A percentile compares a stretch with the other conserved stretches of the same genome.
These are phyloP conservation scores for Coccomyxa subellipsoidea DNA, from an alignment of 163 green algal species.

Conservation along the genomic window DNA sequence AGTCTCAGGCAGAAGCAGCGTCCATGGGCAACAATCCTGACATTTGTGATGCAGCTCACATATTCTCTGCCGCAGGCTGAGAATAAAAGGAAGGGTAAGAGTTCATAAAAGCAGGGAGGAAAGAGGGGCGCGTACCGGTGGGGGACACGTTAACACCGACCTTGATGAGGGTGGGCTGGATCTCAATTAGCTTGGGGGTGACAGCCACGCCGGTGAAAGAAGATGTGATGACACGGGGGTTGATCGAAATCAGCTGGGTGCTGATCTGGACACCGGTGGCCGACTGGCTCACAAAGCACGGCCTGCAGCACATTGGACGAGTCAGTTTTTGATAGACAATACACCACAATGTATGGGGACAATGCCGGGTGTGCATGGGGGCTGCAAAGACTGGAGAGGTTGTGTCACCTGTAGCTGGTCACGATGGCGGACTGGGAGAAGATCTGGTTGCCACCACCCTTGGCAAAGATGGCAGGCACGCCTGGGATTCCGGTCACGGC, in stretches of 20 bases:
- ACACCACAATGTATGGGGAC: too few relatives aligned
- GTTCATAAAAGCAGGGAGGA: too few relatives aligned
- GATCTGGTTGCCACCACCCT: background rate
- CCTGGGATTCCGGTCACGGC: background rate
- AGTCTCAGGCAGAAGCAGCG: too few relatives aligned
- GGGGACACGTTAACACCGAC: constrained; percentile 3
- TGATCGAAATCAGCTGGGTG: background rate
- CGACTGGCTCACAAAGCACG: background rate
- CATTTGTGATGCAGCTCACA: too few relatives aligned
- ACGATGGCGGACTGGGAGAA: background rate
- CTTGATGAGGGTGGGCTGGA: constrained; percentile 7
- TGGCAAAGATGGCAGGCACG: background rate
- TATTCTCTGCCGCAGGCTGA: too few relatives aligned
- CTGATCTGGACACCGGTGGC: background rate
- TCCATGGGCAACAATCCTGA: too few relatives aligned
- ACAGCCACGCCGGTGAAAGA: background rate
- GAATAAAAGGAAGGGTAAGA: too few relatives aligned
- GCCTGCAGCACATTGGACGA: background rate
- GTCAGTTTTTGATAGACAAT: too few relatives aligned
- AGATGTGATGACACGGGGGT: background rate
- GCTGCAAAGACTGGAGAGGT: background rate
- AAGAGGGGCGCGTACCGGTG: background rate
- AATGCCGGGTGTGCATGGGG: too few relatives aligned
- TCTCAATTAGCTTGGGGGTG: background rate
- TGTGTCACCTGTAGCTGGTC: background rate